Evolutionary conservation across 2,329 filamentous ascomycete species (phyloP), one percentile per base, ranked within the genome.

Genomic region (Claviceps spartinae): DNA sequence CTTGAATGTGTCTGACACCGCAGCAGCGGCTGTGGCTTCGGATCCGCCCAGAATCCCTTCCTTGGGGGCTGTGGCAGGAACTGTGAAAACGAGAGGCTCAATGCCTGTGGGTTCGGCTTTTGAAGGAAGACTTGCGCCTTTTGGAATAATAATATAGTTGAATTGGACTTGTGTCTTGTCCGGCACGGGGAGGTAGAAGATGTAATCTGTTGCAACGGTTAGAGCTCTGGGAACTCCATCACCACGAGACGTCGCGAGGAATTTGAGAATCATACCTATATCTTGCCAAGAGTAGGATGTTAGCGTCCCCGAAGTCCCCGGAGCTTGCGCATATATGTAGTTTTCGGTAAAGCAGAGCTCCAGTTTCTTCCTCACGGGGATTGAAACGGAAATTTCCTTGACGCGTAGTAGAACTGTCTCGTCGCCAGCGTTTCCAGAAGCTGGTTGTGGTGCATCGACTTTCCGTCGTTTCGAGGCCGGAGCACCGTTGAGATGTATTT

Each of bases 341-440:
- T 73, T 72, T 5, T 72, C 66, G 2, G 81, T 85, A 55, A 85
- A 77, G 63, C 78, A 81, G 8, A 85, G 63, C 56, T 81, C 78
- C 58, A 80, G 80, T 65, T 85, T 86, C 67, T 85, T 86, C 56
- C 82, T 72, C 66, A 82, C 79, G 0, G 82, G 82, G 4, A 83
- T 72, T 1, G 79, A 77, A n/a, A 85, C 72, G 0, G 81, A 85
- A 20, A 85, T 80, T 45, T 84, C 82, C 63, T 81, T 82, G 54
- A 85, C 71, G 56, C 77, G 77, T 18, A 84, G 68, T 26, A 83
- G 64, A 0, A 83, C 66, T 6, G 70, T 59, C 57, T 83, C 79
- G 5, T 69, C 66, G 1, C 69, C 68, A 0, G 75, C 70, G 48
- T 71, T 70, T 24, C 46, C 53, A 1, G 18, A 16, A 3, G 0